These are phyloP conservation scores for Fusarium pilosicola DNA, from an alignment of 2,329 filamentous ascomycete species.

Conservation along the genomic window DNA sequence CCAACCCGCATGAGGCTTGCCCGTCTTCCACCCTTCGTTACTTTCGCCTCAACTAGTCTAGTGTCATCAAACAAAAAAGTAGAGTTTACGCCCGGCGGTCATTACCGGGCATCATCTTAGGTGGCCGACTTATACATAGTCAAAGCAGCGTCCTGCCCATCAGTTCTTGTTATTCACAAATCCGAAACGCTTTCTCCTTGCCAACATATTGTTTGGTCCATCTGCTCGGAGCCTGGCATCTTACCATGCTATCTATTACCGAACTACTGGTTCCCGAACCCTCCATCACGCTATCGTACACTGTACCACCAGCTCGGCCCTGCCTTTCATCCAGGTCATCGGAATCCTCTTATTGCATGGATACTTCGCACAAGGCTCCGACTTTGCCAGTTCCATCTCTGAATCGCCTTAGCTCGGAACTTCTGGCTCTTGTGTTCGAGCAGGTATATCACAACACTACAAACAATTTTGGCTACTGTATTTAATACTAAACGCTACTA, in stretches of 20 bases:
- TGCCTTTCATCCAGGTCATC: constrained; percentile 12
- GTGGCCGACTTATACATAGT: constrained; percentile 34
- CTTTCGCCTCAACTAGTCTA: constrained; percentile 46
- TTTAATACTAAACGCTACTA: constrained; percentile 39
- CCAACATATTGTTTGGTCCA: constrained; percentile 3
- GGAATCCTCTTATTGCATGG: constrained; percentile 37
- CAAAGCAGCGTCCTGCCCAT: constrained; percentile 12
- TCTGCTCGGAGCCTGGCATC: background rate
- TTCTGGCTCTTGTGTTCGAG: constrained; percentile 55
- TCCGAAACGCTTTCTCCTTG: constrained; percentile 2
- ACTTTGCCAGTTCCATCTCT: constrained; percentile 25
- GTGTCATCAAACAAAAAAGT: constrained; percentile 37
- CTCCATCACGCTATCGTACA: constrained; percentile 32
- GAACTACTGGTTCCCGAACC: constrained; percentile 34
- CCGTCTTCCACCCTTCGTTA: constrained; percentile 42
- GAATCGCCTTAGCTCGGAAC: constrained; percentile 54
- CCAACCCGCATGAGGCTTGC: constrained; percentile 34
- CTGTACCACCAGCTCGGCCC: constrained; percentile 19
- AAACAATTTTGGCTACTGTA: background rate
- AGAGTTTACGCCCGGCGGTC: constrained; percentile 15
- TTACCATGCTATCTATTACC: constrained; percentile 40
- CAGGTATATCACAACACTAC: constrained; percentile 47
- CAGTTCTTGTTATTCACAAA: constrained; percentile 1
- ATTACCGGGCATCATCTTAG: constrained; percentile 14
- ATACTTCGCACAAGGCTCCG: constrained; percentile 14